Base-by-base conservation (phyloP, 2,329 filamentous ascomycete genomes). In the Aspergillus neotritici region DNA sequence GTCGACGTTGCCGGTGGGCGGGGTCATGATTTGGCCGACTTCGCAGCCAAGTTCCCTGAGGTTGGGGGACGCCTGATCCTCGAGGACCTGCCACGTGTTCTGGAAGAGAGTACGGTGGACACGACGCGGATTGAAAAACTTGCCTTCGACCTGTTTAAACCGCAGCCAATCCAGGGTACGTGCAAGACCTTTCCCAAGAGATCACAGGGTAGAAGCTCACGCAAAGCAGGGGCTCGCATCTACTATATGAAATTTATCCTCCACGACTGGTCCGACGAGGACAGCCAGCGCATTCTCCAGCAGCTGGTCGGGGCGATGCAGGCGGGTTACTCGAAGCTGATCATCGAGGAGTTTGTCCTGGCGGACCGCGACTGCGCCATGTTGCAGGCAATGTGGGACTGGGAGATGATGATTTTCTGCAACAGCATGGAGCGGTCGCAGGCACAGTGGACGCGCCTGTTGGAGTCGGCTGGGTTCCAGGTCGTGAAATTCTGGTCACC, bases 371-470 rank as follows among this genome's bases (percentile, higher is more conserved):
- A 60, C 0, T 63, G 62, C 6, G 61, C 56, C 13, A 60, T 55
- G 14, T 48, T 51, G 7, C 56, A 61, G 37, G 54, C 60, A 1
- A 63, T 58, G 1, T 52, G 66, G 52, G 68, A 71, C 34, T 49
- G 67, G 36, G 40, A 60, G 34, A 61, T 69, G 61, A 65, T 69
- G 66, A 47, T 76, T 68, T 41, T 72, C 73, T 35, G 72, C 65
- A 67, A 67, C 69, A 70, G 65, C 15, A 45, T 53, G 1, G 63
- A 67, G 43, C 53, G 64, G 7, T 66, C 56, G 3, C 51, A 61
- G 34, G 45, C 12, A 16, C 42, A 52, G 1, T 67, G 64, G 65
- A 44, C 43, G 21, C 44, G 33, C 1, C 41, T 67, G 13, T 37
- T 67, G 31, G 40, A 45, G 1, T 36, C 40, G 9, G 49, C 51